Conservation (phyloP, 345 rosid genomes). For the Syzygium grande region DNA sequence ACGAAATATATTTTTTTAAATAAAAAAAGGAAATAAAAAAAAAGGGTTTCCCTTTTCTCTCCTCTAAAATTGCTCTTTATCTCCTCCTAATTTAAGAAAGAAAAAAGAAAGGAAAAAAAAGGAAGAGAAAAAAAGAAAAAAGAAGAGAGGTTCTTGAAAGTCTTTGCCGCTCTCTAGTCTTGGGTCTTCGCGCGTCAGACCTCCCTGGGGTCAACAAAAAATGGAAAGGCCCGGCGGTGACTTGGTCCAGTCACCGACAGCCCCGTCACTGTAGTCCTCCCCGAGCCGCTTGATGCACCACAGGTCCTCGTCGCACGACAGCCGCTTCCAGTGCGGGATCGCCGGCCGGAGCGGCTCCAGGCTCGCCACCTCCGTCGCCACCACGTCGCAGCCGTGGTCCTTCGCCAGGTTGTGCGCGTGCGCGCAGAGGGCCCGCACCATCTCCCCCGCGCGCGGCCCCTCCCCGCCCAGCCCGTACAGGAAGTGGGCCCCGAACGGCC, state of each 20-base stretch:
- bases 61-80: background rate
- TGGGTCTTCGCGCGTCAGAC: constrained; percentile 14
- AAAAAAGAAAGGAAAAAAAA: background rate
- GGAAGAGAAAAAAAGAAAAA: background rate
- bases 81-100: background rate
- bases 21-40: background rate
- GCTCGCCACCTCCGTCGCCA: constrained; percentile 77
- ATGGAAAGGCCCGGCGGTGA: constrained; percentile 74
- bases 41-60: background rate
- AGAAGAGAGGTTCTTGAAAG: background rate
- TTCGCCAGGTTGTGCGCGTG: constrained; percentile 88
- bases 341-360: constrained; percentile 34
- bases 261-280: constrained; percentile 72
- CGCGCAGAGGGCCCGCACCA: constrained; percentile 54
- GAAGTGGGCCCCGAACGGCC: constrained; percentile 75
- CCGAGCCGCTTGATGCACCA: constrained; percentile 93
- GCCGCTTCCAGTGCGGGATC: constrained; percentile 74
- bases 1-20: background rate
- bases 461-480: constrained; percentile 92
- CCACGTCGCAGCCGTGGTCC: constrained; percentile 55
- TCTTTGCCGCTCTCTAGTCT: background rate
- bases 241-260: constrained; percentile 84
- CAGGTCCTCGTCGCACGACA: constrained; percentile 72
- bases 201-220: constrained; percentile 98
- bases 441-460: constrained; percentile 57